Evolutionary conservation across 2,329 filamentous ascomycete species (phyloP).

Genomic region (Hypoxylon sp.): DNA sequence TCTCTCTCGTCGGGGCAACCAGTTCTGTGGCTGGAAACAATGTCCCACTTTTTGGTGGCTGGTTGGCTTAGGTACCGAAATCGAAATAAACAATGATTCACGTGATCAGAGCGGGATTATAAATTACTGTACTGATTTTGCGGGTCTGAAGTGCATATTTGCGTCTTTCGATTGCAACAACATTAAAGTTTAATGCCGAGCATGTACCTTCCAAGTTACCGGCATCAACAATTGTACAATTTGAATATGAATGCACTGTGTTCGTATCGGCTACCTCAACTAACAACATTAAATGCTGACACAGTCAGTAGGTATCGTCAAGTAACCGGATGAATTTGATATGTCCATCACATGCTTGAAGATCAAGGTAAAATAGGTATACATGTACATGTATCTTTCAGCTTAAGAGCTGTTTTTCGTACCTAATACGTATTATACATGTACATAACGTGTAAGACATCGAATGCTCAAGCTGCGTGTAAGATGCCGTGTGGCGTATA

Average conservation of each 20-base stretch:
- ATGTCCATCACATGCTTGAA: background rate
- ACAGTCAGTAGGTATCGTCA: too few relatives aligned
- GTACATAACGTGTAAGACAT: background rate
- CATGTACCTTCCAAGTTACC: too few relatives aligned
- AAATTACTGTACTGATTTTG: background rate
- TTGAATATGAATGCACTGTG: background rate
- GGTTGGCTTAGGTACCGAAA: constrained; percentile 7
- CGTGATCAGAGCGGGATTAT: background rate
- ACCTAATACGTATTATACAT: background rate
- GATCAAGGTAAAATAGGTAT: too few relatives aligned
- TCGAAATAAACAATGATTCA: background rate
- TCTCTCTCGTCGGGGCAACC: constrained; percentile 50
- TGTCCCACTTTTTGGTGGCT: constrained; percentile 27
- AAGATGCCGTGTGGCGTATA: background rate
- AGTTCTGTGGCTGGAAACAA: constrained; percentile 17
- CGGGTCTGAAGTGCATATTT: background rate
- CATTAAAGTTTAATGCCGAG: too few relatives aligned
- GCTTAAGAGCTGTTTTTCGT: background rate
- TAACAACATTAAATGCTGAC: too few relatives aligned
- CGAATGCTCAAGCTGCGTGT: background rate
- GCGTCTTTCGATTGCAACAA: too few relatives aligned
- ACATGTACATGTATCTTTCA: background rate
- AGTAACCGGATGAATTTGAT: background rate
- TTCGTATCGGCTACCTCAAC: background rate
- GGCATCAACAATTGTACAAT: too few relatives aligned